phyloP scores from a whole-genome alignment of 192 early-diverging fungal genomes.

The Gigaspora rosea region DNA sequence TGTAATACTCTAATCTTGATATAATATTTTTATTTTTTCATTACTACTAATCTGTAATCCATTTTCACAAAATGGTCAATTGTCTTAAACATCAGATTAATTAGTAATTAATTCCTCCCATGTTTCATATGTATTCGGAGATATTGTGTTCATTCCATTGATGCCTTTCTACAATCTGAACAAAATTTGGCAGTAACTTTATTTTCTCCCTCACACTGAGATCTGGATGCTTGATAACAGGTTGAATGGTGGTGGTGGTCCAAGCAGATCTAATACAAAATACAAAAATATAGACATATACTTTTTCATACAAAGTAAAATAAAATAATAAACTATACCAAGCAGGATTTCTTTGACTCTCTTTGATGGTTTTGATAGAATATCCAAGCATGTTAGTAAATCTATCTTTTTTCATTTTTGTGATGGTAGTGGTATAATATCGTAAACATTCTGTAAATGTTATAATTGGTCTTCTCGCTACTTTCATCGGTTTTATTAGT shows the following conservation, averaged over 20 bases:
- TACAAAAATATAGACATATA: slow-evolving; percentile 16
- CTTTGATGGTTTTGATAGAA: slow-evolving; percentile 4
- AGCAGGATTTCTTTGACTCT: neutral
- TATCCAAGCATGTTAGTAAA: slow-evolving; percentile 22
- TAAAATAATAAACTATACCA: slow-evolving; percentile 15
- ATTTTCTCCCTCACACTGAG: no score
- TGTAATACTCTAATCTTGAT: no score
- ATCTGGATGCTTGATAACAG: slow-evolving; percentile 16
- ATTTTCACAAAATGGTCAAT: neutral
- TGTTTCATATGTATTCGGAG: no score
- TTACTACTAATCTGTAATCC: slow-evolving; percentile 9
- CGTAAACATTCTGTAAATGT: slow-evolving; percentile 17
- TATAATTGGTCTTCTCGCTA: slow-evolving; percentile 18
- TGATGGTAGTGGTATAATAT: slow-evolving; percentile 21
- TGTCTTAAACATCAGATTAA: neutral
- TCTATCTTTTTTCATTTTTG: slow-evolving; percentile 8
- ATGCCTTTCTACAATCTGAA: no score
- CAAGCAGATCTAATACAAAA: slow-evolving; percentile 21
- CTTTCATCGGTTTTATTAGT: slow-evolving; percentile 7
- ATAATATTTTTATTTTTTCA: no score
- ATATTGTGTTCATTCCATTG: no score
- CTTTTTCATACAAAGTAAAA: neutral
- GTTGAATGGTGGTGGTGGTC: slow-evolving; percentile 8
- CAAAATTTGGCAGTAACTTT: no score
- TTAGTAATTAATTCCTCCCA: slow-evolving; percentile 8